Conservation (phyloP, 1,284 basidiomycete species). For the Sporisorium reilianum region DNA sequence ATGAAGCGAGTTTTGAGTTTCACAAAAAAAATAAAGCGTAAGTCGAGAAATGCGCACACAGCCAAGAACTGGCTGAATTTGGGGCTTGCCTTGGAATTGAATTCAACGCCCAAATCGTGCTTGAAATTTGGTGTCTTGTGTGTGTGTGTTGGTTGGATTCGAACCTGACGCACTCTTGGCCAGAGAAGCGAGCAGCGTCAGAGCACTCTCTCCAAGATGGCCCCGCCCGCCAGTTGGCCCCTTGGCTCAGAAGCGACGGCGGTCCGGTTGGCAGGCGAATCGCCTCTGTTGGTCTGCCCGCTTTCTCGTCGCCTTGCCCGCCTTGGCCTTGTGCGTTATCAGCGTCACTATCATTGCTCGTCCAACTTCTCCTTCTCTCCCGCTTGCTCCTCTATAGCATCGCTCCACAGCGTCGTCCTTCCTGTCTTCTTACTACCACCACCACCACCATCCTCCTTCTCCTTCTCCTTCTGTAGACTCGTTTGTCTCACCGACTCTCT, state of each 20-base stretch:
- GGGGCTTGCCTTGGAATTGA: neutral
- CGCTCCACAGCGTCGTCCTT: conserved; percentile 6
- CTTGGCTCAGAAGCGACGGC: neutral
- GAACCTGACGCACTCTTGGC: conserved; percentile 1
- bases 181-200: too few species aligned
- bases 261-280: conserved; percentile 9
- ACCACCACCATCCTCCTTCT: conserved; percentile 12
- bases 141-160: neutral
- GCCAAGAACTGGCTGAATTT: conserved; percentile 1
- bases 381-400: neutral
- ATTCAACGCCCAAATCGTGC: neutral
- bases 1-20: neutral
- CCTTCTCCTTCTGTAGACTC: conserved; percentile 21
- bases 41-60: neutral
- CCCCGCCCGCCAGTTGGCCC: too few species aligned
- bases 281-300: neutral
- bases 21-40: conserved; percentile 2
- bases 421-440: conserved; percentile 13
- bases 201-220: too few species aligned
- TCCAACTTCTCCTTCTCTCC: conserved; percentile 24
- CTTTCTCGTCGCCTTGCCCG: neutral
- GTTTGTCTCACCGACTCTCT: conserved; percentile 3
- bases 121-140: neutral
- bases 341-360: conserved; percentile 18
- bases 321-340: conserved; percentile 36